A percentile compares a stretch with the other conserved stretches of the same genome.
Conservation (phyloP, 2,329 filamentous ascomycete species). For the Aspergillus fijiensis region DNA sequence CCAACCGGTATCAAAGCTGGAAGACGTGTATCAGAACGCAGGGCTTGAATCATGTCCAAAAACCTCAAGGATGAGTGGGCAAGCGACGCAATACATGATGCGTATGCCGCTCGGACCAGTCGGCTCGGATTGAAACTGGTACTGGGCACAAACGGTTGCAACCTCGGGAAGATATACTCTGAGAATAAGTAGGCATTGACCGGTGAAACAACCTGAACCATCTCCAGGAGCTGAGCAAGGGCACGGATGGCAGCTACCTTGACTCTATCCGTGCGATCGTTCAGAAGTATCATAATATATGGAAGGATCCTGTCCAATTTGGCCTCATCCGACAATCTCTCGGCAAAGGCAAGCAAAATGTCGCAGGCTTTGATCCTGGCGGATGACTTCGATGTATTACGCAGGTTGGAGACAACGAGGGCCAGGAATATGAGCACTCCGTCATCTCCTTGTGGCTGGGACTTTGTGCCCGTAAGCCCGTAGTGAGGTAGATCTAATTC, state of each 20-base stretch:
- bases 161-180: constrained; percentile 62
- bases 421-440: constrained; percentile 91
- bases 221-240: constrained; percentile 81
- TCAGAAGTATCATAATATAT: constrained; percentile 79
- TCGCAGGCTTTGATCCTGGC: constrained; percentile 88
- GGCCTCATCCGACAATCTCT: constrained; percentile 88
- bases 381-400: constrained; percentile 85
- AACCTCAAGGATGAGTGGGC: constrained; percentile 83
- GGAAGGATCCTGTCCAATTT: constrained; percentile 92
- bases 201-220: constrained; percentile 83
- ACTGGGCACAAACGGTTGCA: constrained; percentile 58
- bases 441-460: constrained; percentile 70
- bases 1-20: constrained; percentile 72
- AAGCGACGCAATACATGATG: constrained; percentile 84
- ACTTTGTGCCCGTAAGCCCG: constrained; percentile 65
- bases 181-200: constrained; percentile 68
- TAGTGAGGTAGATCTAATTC: constrained; percentile 84
- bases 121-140: constrained; percentile 59
- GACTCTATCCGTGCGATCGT: constrained; percentile 79
- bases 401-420: constrained; percentile 80
- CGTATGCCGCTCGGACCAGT: constrained; percentile 84
- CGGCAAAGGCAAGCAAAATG: constrained; percentile 84
- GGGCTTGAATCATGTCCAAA: constrained; percentile 84
- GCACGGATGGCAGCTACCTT: constrained; percentile 81
- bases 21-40: constrained; percentile 79